Percentiles rank a stretch among this genome's conserved stretches.
These are phyloP conservation scores for Jaltomata sinuosa DNA, from an alignment of 257 asterid genomes.

Conservation along the genomic window DNA sequence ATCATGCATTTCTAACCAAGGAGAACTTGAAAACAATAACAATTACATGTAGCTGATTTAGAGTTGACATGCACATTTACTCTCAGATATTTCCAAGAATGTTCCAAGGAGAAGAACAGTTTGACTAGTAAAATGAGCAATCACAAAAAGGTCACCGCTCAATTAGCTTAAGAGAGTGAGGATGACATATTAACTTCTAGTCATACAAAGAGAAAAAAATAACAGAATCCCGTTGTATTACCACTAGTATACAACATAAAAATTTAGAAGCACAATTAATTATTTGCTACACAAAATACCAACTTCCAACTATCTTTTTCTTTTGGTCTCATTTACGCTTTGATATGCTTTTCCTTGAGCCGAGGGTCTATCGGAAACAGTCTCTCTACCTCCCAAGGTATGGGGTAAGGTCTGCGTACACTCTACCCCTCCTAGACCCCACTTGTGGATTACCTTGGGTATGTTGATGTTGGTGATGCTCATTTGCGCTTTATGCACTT, in stretches of 20 bases:
- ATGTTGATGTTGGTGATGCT: no score
- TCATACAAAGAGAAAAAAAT: neutral
- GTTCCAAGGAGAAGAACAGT: neutral
- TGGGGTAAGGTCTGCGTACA: no score
- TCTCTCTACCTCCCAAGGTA: no score
- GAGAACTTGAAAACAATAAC: neutral
- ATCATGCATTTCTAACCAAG: neutral
- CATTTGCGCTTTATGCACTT: neutral
- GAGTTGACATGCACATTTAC: neutral
- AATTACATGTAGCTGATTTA: neutral
- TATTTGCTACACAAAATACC: neutral
- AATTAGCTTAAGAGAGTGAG: neutral
- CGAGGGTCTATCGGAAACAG: no score
- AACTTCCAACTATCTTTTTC: neutral
- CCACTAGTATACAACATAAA: neutral
- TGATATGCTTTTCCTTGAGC: no score
- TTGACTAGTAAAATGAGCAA: neutral
- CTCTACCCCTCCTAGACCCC: no score
- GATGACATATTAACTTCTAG: neutral
- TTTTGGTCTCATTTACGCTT: neutral
- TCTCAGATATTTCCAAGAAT: neutral
- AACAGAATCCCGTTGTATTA: neutral
- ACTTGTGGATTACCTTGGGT: no score
- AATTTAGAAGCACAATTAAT: neutral
- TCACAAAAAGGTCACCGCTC: neutral